Base-by-base conservation (phyloP, 768 basidiomycete species). In the Psilocybe tampanensis region DNA sequence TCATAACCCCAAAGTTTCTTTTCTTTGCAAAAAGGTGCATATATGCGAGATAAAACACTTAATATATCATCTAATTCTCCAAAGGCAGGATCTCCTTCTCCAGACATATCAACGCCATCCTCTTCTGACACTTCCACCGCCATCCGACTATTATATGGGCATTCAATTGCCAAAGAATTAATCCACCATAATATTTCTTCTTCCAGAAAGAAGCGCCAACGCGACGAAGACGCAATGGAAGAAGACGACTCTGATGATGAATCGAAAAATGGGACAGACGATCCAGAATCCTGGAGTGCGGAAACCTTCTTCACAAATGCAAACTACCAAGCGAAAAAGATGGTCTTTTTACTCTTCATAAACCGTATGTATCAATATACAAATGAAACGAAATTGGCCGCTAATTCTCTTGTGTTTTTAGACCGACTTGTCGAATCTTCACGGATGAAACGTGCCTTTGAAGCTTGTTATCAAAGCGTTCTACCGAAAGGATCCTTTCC, bases 351-450 rank as follows among this genome's bases (percentile, higher is more conserved):
- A 1, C 75, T 98, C 9, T 99, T 99, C 73, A 98, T 99, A 64
- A 99, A 98, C 64, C 89, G 96, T 96, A 61, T 56, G 89, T 76
- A 12, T 1, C 24, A 11, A 32, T 8, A 39, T 22, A 44, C 17
- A 8, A 26, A 26, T 15, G 8, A 41, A 2, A 33, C 1, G 6
- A 18, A 7, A 24, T 17, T 41, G 34, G 41, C 11, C 43, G 2
- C 36, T 55, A 11, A 47, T 19, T 52, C 13, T 23, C 24, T 18
- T 5, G 9, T 8, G 18, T 21, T 26, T 39, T 15, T 47, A 98
- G 96, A 97, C 68, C 91, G 97, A 5, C 76, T 95, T 17, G 96
- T 98, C 0, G 95, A 98, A 53, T 96, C 94, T 0, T 74, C 81
- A 0, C 83, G 90, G 26, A 89, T 98, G 70, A 94, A 92, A 71